Conservation (phyloP, 2,329 filamentous ascomycete species). For the Xylariaceae sp. region DNA sequence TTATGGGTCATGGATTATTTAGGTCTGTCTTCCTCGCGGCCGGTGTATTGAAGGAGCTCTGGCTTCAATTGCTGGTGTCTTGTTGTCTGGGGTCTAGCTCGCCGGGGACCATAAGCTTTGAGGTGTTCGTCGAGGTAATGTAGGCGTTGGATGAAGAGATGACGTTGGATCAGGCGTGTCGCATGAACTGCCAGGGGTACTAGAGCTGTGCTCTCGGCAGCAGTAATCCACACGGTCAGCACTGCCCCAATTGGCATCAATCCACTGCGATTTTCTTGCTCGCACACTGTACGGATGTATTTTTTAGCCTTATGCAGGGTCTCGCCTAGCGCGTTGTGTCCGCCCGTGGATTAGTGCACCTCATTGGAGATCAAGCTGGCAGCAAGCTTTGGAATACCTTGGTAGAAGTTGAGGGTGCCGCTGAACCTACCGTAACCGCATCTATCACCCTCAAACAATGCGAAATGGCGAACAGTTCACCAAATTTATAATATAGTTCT, state of each 20-base stretch:
- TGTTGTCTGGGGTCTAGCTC: too few relatives aligned
- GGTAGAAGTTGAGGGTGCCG: slow-evolving; percentile 7
- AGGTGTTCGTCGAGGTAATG: not conserved
- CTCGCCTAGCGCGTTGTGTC: slow-evolving; percentile 7
- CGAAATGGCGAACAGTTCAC: too few relatives aligned
- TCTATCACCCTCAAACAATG: too few relatives aligned
- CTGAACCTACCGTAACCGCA: not conserved
- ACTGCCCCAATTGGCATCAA: slow-evolving; percentile 1
- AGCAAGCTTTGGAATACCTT: too few relatives aligned
- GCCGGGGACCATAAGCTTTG: too few relatives aligned
- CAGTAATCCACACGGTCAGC: not conserved
- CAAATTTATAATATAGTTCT: too few relatives aligned
- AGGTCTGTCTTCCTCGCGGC: too few relatives aligned
- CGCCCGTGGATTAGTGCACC: not conserved
- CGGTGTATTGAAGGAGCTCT: too few relatives aligned
- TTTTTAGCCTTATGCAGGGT: slow-evolving; percentile 14
- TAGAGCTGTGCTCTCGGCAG: too few relatives aligned
- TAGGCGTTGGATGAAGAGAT: not conserved
- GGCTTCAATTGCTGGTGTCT: too few relatives aligned
- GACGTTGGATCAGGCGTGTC: not conserved
- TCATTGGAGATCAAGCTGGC: not conserved
- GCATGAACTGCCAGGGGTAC: not conserved
- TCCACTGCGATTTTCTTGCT: not conserved
- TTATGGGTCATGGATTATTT: too few relatives aligned
- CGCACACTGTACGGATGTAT: not conserved